Conservation (phyloP, 2,329 filamentous ascomycete species). For the Monilinia vaccinii-corymbosi region DNA sequence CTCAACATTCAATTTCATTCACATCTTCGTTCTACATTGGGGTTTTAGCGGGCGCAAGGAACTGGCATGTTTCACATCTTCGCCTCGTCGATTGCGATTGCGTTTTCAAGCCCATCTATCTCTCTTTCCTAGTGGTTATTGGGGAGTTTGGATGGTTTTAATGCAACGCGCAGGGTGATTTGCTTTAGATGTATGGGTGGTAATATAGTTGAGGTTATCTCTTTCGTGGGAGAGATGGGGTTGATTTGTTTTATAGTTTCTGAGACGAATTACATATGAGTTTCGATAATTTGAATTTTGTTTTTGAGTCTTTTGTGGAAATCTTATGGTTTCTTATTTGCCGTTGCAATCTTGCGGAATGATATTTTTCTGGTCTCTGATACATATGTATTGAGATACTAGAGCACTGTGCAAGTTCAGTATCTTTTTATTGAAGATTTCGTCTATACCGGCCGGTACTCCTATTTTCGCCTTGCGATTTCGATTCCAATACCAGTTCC, state of each 20-base stretch:
- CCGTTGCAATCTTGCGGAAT: neutral
- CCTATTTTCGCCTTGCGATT: no score
- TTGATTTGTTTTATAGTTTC: neutral
- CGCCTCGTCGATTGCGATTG: neutral
- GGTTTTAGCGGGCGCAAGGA: constrained; percentile 5
- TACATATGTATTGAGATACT: neutral
- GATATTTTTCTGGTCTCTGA: neutral
- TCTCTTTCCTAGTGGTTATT: neutral
- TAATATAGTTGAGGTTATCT: constrained; percentile 3
- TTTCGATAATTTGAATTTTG: neutral
- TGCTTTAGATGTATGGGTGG: neutral
- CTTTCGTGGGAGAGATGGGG: constrained; percentile 1
- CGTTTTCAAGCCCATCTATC: neutral
- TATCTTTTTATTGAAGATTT: no score
- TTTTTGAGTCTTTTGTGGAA: neutral
- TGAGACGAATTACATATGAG: neutral
- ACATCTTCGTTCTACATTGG: neutral
- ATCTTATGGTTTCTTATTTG: neutral
- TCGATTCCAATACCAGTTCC: no score
- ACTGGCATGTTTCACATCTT: neutral
- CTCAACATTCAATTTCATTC: neutral
- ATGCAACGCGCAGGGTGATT: neutral
- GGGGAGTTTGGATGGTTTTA: neutral
- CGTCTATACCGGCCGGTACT: no score
- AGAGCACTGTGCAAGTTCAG: neutral